Conservation (phyloP, 2,329 filamentous ascomycete species). For the Dryadomyces quercivorus region DNA sequence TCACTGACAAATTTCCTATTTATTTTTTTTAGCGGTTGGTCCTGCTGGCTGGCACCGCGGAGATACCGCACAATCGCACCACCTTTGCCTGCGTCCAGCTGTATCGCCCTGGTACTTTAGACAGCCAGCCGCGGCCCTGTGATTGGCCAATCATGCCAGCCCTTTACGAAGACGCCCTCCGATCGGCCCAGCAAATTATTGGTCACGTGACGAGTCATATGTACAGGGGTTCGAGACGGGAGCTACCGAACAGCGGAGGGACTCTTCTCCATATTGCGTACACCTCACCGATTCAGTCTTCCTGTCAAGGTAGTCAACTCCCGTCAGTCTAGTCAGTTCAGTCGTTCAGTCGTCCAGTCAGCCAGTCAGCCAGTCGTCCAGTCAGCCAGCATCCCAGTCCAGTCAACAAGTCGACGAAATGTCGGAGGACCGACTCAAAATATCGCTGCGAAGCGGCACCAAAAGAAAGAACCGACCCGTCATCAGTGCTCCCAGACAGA, state of each 20-base stretch:
- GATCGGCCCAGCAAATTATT: neutral
- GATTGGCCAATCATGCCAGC: neutral
- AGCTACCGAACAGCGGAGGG: too few species aligned
- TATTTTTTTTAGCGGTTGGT: neutral
- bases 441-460: conserved; percentile 48
- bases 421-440: conserved; percentile 50
- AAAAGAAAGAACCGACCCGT: conserved; percentile 49
- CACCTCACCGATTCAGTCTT: neutral
- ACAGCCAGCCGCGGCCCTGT: neutral
- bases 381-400: too few species aligned
- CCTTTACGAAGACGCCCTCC: neutral
- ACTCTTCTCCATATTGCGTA: too few species aligned
- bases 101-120: neutral
- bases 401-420: too few species aligned
- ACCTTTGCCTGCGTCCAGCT: neutral
- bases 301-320: too few species aligned
- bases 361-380: too few species aligned
- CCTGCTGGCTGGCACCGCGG: neutral
- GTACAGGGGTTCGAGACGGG: neutral
- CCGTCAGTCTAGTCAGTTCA: too few species aligned
- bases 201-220: neutral
- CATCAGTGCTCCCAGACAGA: conserved; percentile 51
- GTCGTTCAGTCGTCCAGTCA: too few species aligned
- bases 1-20: neutral
- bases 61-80: neutral